Conservation (phyloP, 495 filamentous ascomycete genomes). For the Aspergillus bertholletiae region DNA sequence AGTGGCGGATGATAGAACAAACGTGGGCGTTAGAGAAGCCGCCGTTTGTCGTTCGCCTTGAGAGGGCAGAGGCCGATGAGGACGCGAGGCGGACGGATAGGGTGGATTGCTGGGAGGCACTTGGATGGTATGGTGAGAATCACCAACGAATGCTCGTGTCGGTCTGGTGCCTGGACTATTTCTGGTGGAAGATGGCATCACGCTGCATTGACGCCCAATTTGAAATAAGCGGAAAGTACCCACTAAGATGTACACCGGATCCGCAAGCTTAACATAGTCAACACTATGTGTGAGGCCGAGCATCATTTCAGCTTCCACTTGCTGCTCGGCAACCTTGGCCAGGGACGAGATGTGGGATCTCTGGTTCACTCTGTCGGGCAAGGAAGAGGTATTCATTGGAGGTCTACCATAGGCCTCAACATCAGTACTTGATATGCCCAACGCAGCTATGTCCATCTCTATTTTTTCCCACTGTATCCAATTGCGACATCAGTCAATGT, state of each 20-base stretch:
- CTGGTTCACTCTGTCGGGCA: neutral
- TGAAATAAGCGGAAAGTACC: neutral
- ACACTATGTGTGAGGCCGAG: neutral
- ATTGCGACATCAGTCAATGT: neutral
- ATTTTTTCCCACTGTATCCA: neutral
- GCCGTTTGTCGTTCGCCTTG: too few relatives aligned
- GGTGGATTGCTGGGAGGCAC: too few relatives aligned
- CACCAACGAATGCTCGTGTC: neutral
- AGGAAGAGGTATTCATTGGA: neutral
- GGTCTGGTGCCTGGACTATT: neutral
- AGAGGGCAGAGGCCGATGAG: too few relatives aligned
- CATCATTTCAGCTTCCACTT: neutral
- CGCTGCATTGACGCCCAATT: neutral
- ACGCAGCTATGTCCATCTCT: neutral
- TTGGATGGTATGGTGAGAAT: too few relatives aligned
- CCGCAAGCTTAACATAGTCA: neutral
- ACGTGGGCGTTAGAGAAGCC: too few relatives aligned
- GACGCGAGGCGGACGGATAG: too few relatives aligned
- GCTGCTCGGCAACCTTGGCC: too few relatives aligned
- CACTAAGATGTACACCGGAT: neutral
- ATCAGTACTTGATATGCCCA: neutral
- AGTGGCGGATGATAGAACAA: too few relatives aligned
- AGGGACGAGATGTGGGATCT: neutral
- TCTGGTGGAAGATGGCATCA: neutral
- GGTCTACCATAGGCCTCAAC: neutral